Percentiles rank a stretch among this genome's conserved stretches.
phyloP scores from a whole-genome alignment of 2,329 filamentous ascomycete genomes.

The Fusarium sarcochroum region DNA sequence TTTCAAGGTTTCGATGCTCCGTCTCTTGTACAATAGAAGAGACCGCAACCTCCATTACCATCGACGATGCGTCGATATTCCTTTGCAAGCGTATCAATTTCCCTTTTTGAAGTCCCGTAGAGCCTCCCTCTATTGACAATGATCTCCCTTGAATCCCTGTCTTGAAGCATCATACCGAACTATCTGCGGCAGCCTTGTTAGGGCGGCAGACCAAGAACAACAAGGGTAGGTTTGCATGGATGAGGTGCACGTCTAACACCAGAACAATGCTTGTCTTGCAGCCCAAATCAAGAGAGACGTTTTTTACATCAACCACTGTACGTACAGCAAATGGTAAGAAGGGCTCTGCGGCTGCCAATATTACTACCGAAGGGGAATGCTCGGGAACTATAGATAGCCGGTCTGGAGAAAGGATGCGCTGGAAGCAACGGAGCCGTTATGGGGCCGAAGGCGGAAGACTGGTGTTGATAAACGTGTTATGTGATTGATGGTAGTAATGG shows the following conservation, averaged over 20 bases:
- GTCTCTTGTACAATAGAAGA: neutral
- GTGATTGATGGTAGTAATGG: slow-evolving; percentile 45
- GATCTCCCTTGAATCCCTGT: neutral
- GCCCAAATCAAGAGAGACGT: neutral
- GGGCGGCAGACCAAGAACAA: slow-evolving; percentile 28
- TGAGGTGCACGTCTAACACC: slow-evolving; percentile 8
- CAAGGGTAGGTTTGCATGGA: slow-evolving; percentile 10
- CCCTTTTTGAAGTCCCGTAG: too few species aligned
- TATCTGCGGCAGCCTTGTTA: slow-evolving; percentile 14
- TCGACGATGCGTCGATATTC: neutral
- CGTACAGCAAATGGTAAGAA: neutral
- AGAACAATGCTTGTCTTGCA: neutral
- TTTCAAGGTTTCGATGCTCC: neutral
- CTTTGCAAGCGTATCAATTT: neutral
- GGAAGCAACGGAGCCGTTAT: slow-evolving; percentile 30
- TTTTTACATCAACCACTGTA: neutral
- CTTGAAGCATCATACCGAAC: slow-evolving; percentile 11
- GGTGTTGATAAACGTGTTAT: slow-evolving; percentile 41
- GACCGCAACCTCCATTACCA: neutral
- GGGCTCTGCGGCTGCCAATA: neutral
- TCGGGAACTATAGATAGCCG: neutral
- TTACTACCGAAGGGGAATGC: neutral
- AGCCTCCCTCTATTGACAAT: neutral
- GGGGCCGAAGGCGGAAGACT: slow-evolving; percentile 28
- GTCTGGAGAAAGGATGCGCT: slow-evolving; percentile 1